phyloP scores from a whole-genome alignment of 331 rosid species.

The Quercus phellos region DNA sequence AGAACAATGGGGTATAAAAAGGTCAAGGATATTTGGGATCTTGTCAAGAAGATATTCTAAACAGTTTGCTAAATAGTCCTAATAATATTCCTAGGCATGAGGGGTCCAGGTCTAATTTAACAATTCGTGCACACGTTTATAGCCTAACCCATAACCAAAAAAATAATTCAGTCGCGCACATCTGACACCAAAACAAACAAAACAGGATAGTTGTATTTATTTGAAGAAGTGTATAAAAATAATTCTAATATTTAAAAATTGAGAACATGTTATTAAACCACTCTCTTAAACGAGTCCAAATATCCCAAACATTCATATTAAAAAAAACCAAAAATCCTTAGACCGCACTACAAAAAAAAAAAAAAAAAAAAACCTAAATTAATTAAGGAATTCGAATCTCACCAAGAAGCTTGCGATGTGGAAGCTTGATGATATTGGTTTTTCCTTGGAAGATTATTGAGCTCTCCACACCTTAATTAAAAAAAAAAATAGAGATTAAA shows the following conservation, averaged over 20 bases:
- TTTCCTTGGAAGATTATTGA: slow-evolving; percentile 2
- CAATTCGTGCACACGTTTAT: slow-evolving; percentile 22
- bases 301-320: no score
- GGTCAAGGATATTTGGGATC: slow-evolving; percentile 3
- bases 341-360: not conserved
- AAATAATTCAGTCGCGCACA: slow-evolving; percentile 6
- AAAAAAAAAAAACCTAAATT: not conserved
- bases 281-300: no score
- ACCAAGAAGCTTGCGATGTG: slow-evolving; percentile 79
- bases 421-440: not conserved
- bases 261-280: no score
- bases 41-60: slow-evolving; percentile 19
- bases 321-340: not conserved
- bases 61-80: not conserved
- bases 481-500: not conserved
- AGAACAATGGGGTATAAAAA: not conserved
- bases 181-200: slow-evolving; percentile 27
- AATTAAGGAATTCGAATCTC: not conserved
- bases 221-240: no score
- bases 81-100: slow-evolving; percentile 1
- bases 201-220: no score
- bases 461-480: slow-evolving; percentile 30
- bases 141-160: slow-evolving; percentile 12
- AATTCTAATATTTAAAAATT: no score
- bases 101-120: not conserved